phyloP scores from a whole-genome alignment of 495 filamentous ascomycete species.

The Annulohypoxylon nitens region DNA sequence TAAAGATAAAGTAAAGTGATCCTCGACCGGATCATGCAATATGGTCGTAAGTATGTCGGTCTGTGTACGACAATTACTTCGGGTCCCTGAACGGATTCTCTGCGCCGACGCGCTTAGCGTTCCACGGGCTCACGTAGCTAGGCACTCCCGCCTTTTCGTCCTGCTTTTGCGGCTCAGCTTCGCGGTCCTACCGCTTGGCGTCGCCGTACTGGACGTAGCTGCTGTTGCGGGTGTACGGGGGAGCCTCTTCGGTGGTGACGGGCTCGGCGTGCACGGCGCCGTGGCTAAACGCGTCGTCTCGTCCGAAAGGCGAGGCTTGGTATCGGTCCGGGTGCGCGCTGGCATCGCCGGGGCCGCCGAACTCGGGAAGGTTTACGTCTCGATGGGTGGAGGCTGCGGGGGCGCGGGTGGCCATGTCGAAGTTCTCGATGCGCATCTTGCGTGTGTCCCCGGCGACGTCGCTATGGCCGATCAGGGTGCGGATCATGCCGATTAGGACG shows the following conservation, averaged over 20 bases:
- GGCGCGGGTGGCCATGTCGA: constrained; percentile 1
- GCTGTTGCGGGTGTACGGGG: constrained; percentile 42
- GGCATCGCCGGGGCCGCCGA: constrained; percentile 28
- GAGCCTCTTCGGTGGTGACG: constrained; percentile 40
- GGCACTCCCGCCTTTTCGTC: not conserved
- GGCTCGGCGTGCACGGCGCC: constrained; percentile 34
- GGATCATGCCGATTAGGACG: constrained; percentile 76
- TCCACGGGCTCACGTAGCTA: constrained; percentile 5
- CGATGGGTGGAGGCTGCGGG: not conserved
- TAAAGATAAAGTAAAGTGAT: constrained; percentile 8
- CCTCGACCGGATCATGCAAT: not conserved
- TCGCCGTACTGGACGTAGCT: constrained; percentile 45
- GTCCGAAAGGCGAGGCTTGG: constrained; percentile 31
- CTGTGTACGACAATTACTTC: not conserved
- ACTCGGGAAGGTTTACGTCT: constrained; percentile 30
- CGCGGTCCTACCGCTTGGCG: constrained; percentile 32
- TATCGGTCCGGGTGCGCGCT: constrained; percentile 43
- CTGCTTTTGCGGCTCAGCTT: not conserved
- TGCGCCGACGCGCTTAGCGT: not conserved
- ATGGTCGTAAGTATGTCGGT: not conserved
- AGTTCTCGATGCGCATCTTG: constrained; percentile 35
- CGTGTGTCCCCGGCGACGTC: constrained; percentile 57
- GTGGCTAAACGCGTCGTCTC: constrained; percentile 35
- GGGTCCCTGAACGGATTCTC: constrained; percentile 36
- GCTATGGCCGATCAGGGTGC: constrained; percentile 70